Evolutionary conservation across 2,329 filamentous ascomycete species (phyloP).

Genomic region (Calonectria fujianensis): DNA sequence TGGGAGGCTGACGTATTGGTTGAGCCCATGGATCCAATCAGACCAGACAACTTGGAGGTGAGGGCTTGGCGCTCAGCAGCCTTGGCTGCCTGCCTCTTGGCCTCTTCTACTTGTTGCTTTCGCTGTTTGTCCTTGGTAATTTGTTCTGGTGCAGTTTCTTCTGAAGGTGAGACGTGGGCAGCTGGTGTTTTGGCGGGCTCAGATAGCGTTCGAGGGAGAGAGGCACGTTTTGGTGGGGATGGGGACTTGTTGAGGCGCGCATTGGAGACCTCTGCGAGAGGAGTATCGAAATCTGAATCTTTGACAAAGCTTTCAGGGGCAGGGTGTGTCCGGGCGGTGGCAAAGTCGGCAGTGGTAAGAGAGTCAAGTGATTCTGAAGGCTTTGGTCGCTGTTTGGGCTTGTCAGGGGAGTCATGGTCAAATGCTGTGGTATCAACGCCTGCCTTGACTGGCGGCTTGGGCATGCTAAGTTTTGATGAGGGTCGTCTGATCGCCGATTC

Average conservation of each 20-base stretch:
- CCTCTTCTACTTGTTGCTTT: slow-evolving; percentile 48
- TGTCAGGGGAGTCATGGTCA: slow-evolving; percentile 55
- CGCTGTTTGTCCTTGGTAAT: slow-evolving; percentile 33
- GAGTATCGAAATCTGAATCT: slow-evolving; percentile 52
- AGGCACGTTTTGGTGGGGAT: slow-evolving; percentile 56
- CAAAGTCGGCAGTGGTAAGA: slow-evolving; percentile 61
- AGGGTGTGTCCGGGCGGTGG: slow-evolving; percentile 64
- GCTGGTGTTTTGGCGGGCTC: slow-evolving; percentile 56
- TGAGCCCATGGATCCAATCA: slow-evolving; percentile 61
- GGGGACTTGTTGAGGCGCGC: slow-evolving; percentile 66
- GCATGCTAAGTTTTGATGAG: slow-evolving; percentile 37
- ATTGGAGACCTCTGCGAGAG: slow-evolving; percentile 64
- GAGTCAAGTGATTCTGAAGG: slow-evolving; percentile 48
- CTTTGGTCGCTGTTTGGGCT: slow-evolving; percentile 42
- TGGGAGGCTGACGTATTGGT: slow-evolving; percentile 13
- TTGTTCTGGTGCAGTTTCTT: slow-evolving; percentile 27
- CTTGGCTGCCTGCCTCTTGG: slow-evolving; percentile 56
- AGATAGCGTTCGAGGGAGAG: slow-evolving; percentile 60
- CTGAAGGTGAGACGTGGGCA: slow-evolving; percentile 6
- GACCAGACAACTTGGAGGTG: slow-evolving; percentile 64
- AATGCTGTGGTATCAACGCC: slow-evolving; percentile 59
- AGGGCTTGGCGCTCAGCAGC: slow-evolving; percentile 64
- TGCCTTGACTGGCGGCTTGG: slow-evolving; percentile 52
- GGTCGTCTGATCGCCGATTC: slow-evolving; percentile 41
- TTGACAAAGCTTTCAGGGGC: slow-evolving; percentile 38